Evolutionary conservation across 768 basidiomycete species (phyloP).

Genomic region (Tulasnella sp.): DNA sequence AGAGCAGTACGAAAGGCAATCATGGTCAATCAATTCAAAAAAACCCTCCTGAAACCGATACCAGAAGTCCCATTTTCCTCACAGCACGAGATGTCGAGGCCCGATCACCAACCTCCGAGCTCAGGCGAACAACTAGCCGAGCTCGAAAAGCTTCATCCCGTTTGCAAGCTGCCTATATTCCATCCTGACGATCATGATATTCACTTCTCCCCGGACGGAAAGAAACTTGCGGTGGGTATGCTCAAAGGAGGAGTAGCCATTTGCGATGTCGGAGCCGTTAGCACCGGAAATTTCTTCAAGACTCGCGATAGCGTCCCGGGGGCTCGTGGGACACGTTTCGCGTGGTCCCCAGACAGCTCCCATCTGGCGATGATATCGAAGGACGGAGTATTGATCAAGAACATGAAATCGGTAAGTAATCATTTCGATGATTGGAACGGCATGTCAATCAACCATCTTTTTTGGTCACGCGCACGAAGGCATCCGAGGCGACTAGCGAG

Average conservation of each 20-base stretch:
- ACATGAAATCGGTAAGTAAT: slow-evolving; percentile 34
- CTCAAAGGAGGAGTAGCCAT: slow-evolving; percentile 20
- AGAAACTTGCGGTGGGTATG: slow-evolving; percentile 61
- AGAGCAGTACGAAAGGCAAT: too few relatives aligned
- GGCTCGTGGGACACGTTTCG: slow-evolving; percentile 56
- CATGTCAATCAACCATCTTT: not conserved
- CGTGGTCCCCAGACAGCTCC: slow-evolving; percentile 68
- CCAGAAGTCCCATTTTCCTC: not conserved
- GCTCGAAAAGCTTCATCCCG: not conserved
- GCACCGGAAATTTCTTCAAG: slow-evolving; percentile 46
- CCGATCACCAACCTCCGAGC: too few relatives aligned
- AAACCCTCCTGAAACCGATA: too few relatives aligned
- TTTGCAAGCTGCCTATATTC: too few relatives aligned
- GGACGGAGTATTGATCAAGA: slow-evolving; percentile 61
- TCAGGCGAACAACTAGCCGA: too few relatives aligned
- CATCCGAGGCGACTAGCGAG: slow-evolving; percentile 43
- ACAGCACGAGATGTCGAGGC: not conserved
- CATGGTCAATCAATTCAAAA: too few relatives aligned
- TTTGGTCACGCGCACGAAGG: slow-evolving; percentile 54
- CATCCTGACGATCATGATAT: slow-evolving; percentile 46
- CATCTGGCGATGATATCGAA: slow-evolving; percentile 50
- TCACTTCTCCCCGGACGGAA: slow-evolving; percentile 68
- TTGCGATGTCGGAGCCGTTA: slow-evolving; percentile 29
- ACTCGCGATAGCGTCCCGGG: too few relatives aligned
- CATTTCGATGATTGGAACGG: not conserved